Evolutionary conservation across 352 stramenopile species (phyloP), one percentile per base, ranked within the genome.

Genomic region (Phytopythium montanum): DNA sequence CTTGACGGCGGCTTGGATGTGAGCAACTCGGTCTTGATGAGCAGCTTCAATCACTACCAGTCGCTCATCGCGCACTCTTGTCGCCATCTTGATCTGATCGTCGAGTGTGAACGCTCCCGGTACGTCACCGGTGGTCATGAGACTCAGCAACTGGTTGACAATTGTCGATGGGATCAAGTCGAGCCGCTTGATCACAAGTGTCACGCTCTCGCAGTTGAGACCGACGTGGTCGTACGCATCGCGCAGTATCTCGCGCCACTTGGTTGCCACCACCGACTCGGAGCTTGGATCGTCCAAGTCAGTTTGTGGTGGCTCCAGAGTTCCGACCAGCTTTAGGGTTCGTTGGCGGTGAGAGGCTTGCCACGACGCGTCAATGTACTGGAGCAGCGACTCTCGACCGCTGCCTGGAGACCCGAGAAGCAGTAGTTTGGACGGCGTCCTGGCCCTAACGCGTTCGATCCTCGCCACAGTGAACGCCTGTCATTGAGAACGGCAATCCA

Each of bases 81-180:
- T 84, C 5, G 79, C 78, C 8, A 93, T 48, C 10, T 79, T 65
- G 26, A 89, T 81, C 49, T 93, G 84, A 3, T 93, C 81, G 38
- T 88, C 77, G 0, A 90, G 54, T 0, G 78, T 66, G 52, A 93
- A 81, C 2, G 64, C 58, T 1, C 78, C 74, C 3, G 84, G 69
- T 2, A 92, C 75, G 68, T 92, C 84, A 18, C 84, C 79, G 6
- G 73, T 74, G 1, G 72, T 56, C 52, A 90, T 74, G 6, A 93
- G 61, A 13, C 59, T 61, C 28, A 87, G 50, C 3, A 93, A 29
- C 16, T 91, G 69, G 28, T 60, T 79, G 3, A 85, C 9, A 2
- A 86, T 64, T 0, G 3, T 6, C 2, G 42, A 6, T 3, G 84
- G 69, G 13, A 87, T 62, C n/a, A 73, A 29, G 6, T 87, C 60